These are phyloP conservation scores for Gonium pectorale DNA, from an alignment of 139 green algal genomes.

Conservation along the genomic window DNA sequence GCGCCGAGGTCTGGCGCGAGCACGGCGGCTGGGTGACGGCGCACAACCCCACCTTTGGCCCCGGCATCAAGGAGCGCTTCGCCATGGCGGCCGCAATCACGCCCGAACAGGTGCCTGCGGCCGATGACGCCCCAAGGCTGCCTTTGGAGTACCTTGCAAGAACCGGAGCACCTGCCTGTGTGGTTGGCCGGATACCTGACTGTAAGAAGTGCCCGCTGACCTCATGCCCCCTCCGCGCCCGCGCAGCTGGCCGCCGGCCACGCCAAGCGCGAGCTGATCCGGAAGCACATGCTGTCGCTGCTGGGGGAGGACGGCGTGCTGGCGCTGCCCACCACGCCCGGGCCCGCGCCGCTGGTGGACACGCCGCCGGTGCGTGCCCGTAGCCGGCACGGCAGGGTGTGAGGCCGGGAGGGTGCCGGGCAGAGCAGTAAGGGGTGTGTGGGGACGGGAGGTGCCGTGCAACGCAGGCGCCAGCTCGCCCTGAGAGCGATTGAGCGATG, in stretches of 20 bases:
- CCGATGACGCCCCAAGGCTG: neutral
- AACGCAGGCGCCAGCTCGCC: no score
- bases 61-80: constrained; percentile 87
- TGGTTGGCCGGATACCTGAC: no score
- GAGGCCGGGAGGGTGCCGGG: no score
- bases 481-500: no score
- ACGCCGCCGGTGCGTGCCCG: constrained; percentile 39
- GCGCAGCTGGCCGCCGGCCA: constrained; percentile 24
- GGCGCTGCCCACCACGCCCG: constrained; percentile 78
- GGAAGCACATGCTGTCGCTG: constrained; percentile 66
- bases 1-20: constrained; percentile 80
- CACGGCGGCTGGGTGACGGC: constrained; percentile 81
- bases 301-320: constrained; percentile 76
- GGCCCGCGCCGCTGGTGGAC: constrained; percentile 74
- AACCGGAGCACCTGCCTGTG: neutral
- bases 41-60: constrained; percentile 79
- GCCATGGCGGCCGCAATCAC: constrained; percentile 75
- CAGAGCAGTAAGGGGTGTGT: no score
- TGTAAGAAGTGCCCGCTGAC: no score
- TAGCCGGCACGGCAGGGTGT: no score
- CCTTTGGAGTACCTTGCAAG: neutral
- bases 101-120: constrained; percentile 10
- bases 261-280: constrained; percentile 51
- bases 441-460: no score
- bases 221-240: neutral